These are phyloP conservation scores for Neurospora sp. DNA, from an alignment of 495 filamentous ascomycete species.

Conservation along the genomic window DNA sequence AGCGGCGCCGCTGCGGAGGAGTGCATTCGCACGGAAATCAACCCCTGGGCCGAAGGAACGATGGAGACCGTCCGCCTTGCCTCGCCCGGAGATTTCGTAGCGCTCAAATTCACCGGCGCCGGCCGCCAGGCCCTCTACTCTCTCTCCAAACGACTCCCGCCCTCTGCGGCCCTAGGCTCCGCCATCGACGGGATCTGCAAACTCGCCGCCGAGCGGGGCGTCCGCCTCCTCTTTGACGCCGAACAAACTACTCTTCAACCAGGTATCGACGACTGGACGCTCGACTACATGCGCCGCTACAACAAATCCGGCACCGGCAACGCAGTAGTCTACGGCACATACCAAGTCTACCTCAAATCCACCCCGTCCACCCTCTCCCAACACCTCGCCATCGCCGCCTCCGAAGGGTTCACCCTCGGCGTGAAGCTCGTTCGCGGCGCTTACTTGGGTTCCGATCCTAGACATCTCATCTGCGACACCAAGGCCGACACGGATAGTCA, in stretches of 20 bases:
- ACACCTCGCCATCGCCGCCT: constrained; percentile 55
- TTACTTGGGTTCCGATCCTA: constrained; percentile 73
- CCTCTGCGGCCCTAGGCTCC: constrained; percentile 50
- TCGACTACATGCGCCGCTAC: constrained; percentile 65
- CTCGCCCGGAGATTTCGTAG: constrained; percentile 70
- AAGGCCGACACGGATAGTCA: constrained; percentile 63
- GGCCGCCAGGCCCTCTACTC: constrained; percentile 62
- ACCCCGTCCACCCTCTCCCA: constrained; percentile 52
- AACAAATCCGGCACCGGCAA: constrained; percentile 43
- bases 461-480: constrained; percentile 65
- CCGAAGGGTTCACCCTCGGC: constrained; percentile 68
- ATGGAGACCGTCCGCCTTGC: constrained; percentile 68
- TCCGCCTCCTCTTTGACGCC: constrained; percentile 78
- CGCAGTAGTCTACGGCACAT: constrained; percentile 55
- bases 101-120: constrained; percentile 89
- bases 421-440: constrained; percentile 90
- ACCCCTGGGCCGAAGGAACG: constrained; percentile 63
- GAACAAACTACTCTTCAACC: constrained; percentile 74
- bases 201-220: constrained; percentile 56
- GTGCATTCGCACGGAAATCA: constrained; percentile 50
- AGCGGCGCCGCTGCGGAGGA: constrained; percentile 27
- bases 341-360: constrained; percentile 73
- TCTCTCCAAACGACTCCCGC: constrained; percentile 47
- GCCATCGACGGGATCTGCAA: constrained; percentile 71
- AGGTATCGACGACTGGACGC: constrained; percentile 79